These are phyloP conservation scores for Acanthamoeba culbertsoni DNA, from an alignment of 208 protist genomes.

Conservation along the genomic window DNA sequence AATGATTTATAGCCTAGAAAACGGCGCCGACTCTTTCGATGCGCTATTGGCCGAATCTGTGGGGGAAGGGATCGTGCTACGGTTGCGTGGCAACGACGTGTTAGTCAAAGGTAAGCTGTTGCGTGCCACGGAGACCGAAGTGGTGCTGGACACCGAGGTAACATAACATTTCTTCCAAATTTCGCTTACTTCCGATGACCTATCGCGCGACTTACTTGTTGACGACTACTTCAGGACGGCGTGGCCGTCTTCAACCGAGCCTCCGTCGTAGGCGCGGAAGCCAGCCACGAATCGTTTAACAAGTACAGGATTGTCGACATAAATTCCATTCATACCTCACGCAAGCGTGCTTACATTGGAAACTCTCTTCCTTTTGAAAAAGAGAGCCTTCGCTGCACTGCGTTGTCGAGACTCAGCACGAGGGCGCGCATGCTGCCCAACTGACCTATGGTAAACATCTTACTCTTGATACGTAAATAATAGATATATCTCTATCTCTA, in stretches of 20 bases:
- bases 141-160: background rate
- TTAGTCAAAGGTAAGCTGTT: background rate
- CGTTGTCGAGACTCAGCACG: background rate
- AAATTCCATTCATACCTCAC: background rate
- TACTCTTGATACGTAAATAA: background rate
- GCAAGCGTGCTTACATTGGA: background rate
- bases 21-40: background rate
- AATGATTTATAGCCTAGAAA: background rate
- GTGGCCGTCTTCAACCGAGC: background rate
- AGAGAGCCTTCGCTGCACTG: conserved; percentile 2
- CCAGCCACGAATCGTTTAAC: background rate
- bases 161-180: background rate
- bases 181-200: background rate
- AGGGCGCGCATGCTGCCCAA: background rate
- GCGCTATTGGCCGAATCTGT: background rate
- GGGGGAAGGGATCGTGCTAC: background rate
- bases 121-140: background rate
- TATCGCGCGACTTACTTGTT: background rate
- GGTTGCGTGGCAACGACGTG: background rate
- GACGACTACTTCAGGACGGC: background rate
- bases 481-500: background rate
- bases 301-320: background rate
- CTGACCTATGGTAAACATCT: background rate
- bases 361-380: background rate
- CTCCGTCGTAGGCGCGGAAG: background rate